Conservation (phyloP, 176 grass and related monocot species). For the Eremochloa ophiuroides region DNA sequence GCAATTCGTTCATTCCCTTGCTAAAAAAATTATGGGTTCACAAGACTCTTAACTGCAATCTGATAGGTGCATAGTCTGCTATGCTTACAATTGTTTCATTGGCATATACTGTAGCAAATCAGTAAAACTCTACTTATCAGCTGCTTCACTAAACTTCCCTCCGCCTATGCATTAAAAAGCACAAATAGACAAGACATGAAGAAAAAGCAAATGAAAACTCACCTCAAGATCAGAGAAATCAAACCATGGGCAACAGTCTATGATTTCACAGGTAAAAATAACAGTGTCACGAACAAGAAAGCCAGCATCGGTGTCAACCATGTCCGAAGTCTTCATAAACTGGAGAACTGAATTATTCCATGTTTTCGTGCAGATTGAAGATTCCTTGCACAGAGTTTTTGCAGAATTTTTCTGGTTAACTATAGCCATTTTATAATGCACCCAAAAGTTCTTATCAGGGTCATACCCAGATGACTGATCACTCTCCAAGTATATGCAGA, state of each 20-base stretch:
- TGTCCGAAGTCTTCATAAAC: slow-evolving; percentile 96
- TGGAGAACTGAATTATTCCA: slow-evolving; percentile 99
- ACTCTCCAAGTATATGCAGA: slow-evolving; percentile 99
- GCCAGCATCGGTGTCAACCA: slow-evolving; percentile 77
- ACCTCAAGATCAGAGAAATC: slow-evolving; percentile 99
- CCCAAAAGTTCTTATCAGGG: slow-evolving; percentile 96
- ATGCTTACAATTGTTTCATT: not conserved
- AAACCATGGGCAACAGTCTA: slow-evolving; percentile 99
- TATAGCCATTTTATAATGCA: slow-evolving; percentile 88
- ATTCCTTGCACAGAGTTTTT: slow-evolving; percentile 95
- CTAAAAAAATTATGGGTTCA: not conserved
- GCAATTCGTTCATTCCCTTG: not conserved
- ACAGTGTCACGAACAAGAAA: slow-evolving; percentile 88
- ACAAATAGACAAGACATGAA: slow-evolving; percentile 24
- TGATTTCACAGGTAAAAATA: slow-evolving; percentile 85
- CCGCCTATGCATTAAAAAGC: not conserved
- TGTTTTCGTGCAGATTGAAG: slow-evolving; percentile 98
- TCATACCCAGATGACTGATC: slow-evolving; percentile 84
- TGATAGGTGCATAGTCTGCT: not conserved
- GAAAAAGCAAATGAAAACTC: slow-evolving; percentile 33
- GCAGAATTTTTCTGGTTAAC: slow-evolving; percentile 80
- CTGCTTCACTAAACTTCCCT: slow-evolving; percentile 1
- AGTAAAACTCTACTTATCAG: not conserved
- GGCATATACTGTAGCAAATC: not conserved
- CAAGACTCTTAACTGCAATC: slow-evolving; percentile 2